Base-by-base conservation (phyloP, 495 filamentous ascomycete genomes). In the Neurospora tetraspora region DNA sequence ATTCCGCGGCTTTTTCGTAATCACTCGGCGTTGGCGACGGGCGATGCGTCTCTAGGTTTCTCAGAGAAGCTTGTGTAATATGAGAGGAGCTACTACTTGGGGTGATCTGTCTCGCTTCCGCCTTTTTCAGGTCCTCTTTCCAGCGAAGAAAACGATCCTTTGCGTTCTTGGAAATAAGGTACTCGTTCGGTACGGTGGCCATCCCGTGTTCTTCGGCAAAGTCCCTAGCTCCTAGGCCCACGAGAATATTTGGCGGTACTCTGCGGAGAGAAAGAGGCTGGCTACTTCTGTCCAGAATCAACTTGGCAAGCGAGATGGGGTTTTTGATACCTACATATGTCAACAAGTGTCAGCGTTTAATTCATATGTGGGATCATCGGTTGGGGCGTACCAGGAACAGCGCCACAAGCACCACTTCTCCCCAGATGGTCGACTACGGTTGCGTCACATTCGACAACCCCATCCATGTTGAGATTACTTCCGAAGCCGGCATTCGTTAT, bases 401-500 rank as follows among this genome's bases (percentile, higher is more conserved):
- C 96, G 74, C 94, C 96, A 77, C 91, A 96, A 69, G 93, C 96
- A 72, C 96, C 96, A 81, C 94, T 98, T 76, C 93, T 89, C 12
- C 96, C 96, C 65, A 89, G 84, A 77, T 98, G 93, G 77, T 99
- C 94, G 43, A 98, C 90, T 43, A 99, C 88, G 0, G 92, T 92
- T 40, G 96, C 96, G 82, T 99, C 96, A 77, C 94, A 94, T 78
- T 99, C 96, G 34, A 97, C 96, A 18, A 89, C 88, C 4, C 96
- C 96, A 74, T 98, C 91, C 69, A 94, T 90, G 68, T 91, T 89
- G n/a, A 98, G 82, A 77, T 99, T 99, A 82, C 96, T 98, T 39
- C 96, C 96, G 76, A 91, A 98, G 18, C 96, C 96, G 18, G 94
- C 91, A 81, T 99, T 99, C 31, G 96, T 98, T 77, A 99, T 97